Conservation (phyloP, 257 asterid species). For the Rhazya stricta region DNA sequence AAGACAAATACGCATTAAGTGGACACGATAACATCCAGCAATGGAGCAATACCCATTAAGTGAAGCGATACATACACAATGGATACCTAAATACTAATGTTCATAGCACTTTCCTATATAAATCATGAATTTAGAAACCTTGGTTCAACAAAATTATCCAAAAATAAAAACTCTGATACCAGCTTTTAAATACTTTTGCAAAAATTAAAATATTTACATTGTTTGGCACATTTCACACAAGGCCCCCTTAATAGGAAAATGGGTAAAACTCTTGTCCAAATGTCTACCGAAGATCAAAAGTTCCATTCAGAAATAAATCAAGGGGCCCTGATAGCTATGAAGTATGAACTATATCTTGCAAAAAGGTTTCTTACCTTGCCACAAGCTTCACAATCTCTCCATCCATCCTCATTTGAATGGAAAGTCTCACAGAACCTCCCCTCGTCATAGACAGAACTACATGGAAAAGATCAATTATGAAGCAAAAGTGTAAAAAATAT, state of each 20-base stretch:
- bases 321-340: not conserved
- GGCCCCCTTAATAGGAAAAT: not conserved
- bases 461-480: slow-evolving; percentile 15
- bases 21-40: slow-evolving; percentile 87
- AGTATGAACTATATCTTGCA: slow-evolving; percentile 3
- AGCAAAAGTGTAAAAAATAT: not conserved
- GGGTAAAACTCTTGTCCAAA: not conserved
- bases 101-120: not conserved
- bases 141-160: not conserved
- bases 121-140: not conserved
- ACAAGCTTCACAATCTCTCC: slow-evolving; percentile 91
- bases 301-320: not conserved
- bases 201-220: not conserved
- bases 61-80: not conserved
- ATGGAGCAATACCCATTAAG: slow-evolving; percentile 72
- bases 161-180: not conserved
- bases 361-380: slow-evolving; percentile 50
- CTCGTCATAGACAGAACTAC: slow-evolving; percentile 52
- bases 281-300: not conserved
- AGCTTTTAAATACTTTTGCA: not conserved
- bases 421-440: slow-evolving; percentile 84
- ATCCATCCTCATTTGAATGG: slow-evolving; percentile 66
- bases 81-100: not conserved
- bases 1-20: slow-evolving; percentile 52
- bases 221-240: not conserved